Evolutionary conservation across 768 basidiomycete genomes (phyloP).

Genomic region (Trametes cingulata): DNA sequence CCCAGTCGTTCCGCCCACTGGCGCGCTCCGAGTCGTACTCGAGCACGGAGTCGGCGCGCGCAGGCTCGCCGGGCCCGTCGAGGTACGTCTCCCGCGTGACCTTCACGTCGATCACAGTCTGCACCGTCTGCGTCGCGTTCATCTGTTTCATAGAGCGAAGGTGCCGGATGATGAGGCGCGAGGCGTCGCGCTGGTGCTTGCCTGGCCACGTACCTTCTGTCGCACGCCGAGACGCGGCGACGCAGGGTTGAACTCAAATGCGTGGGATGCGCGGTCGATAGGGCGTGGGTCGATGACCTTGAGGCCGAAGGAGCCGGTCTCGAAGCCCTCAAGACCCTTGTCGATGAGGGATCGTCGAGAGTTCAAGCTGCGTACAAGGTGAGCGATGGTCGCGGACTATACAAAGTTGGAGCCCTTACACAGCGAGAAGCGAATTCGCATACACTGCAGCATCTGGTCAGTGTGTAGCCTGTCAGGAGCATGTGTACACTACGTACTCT

Average conservation of each 20-base stretch:
- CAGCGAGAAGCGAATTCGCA: constrained; percentile 9
- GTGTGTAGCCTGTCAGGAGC: not conserved
- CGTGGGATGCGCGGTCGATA: not conserved
- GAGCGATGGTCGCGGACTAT: no score
- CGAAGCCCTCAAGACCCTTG: constrained; percentile 9
- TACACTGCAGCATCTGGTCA: not conserved
- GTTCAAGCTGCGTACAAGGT: not conserved
- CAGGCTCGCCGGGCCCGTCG: not conserved
- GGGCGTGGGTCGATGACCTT: not conserved
- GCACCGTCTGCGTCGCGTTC: not conserved
- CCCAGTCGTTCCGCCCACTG: not conserved
- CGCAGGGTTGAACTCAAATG: not conserved
- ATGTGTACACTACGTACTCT: not conserved
- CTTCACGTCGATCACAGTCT: constrained; percentile 5
- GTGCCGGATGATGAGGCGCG: not conserved
- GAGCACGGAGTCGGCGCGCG: not conserved
- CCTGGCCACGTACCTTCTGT: not conserved
- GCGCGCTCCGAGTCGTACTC: not conserved
- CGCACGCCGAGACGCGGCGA: not conserved
- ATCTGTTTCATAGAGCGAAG: not conserved
- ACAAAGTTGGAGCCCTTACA: not conserved
- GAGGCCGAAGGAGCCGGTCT: constrained; percentile 16
- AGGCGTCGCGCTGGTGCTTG: not conserved
- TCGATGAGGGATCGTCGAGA: constrained; percentile 6
- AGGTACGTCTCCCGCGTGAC: constrained; percentile 9